Base-by-base conservation (phyloP, 768 basidiomycete species). In the Tricholoma sp. region DNA sequence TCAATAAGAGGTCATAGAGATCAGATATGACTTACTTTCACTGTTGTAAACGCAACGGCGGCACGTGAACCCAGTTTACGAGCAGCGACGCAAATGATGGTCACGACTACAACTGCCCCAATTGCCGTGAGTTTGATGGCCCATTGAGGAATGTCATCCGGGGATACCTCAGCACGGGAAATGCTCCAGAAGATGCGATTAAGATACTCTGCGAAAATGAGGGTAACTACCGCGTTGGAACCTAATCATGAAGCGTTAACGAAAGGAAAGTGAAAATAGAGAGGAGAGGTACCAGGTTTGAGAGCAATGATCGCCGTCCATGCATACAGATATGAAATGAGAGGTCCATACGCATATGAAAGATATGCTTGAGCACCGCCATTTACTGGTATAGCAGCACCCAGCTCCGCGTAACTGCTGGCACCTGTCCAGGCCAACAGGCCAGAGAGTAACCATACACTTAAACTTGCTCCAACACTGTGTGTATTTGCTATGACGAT, bases 391-490 rank as follows among this genome's bases (percentile, higher is more conserved):
- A 96, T 91, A 37, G 89, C 89, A 43, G 86, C 87, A 52, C 95
- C 96, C 57, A 97, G 77, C 70, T 97, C 94, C 8, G 93, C 93
- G 68, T 87, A 97, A 67, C 91, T 94, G 69, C 91, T 94, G 24
- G 93, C 94, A 18, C 96, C 96, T 3, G 96, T 97, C 96, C 95
- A 98, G 5, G 83, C 91, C 9, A 98, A 75, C 21, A 95, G 54
- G 5, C 94, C 96, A 55, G 91, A 87, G 2, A 79, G 74, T 5
- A 91, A 61, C 95, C 96, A 98, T 4, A 97, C 90, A 16, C 79
- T 34, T 12, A 98, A 72, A 74, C 94, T 94, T 10, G 94, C 90
- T 10, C 95, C 96, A 0, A 94, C 90, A 63, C 89, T 93, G 35
- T 92, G 80, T 0, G 89, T 88, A 66, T 95, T 91, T 9, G 91